These are phyloP conservation scores for Tolypocladium paradoxum DNA, from an alignment of 2,329 filamentous ascomycete species.

Conservation along the genomic window DNA sequence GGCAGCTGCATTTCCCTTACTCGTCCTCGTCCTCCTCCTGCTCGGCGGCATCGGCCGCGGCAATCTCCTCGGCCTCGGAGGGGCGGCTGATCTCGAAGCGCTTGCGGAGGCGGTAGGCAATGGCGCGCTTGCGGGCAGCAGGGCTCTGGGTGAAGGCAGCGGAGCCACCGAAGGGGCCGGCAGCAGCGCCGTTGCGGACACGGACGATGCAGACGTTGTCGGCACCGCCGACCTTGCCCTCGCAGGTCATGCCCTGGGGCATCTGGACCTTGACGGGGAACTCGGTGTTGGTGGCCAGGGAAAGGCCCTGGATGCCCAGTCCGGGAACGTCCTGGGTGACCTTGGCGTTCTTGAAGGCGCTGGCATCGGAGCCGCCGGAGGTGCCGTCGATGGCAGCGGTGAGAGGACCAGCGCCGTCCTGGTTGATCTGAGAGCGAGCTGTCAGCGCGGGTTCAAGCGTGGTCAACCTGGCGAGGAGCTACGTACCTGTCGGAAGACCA, in stretches of 20 bases:
- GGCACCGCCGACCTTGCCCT: slow-evolving; percentile 45
- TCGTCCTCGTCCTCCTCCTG: slow-evolving; percentile 1
- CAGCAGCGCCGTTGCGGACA: slow-evolving; percentile 49
- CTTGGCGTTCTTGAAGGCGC: slow-evolving; percentile 48
- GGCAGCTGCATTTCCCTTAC: background rate
- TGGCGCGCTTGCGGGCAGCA: slow-evolving; percentile 48
- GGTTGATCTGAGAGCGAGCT: slow-evolving; percentile 47
- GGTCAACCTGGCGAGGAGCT: slow-evolving; percentile 1
- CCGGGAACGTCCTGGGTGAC: slow-evolving; percentile 54
- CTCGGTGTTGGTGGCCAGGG: slow-evolving; percentile 48
- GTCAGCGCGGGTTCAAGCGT: background rate
- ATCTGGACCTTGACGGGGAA: slow-evolving; percentile 56
- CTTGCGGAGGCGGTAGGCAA: slow-evolving; percentile 39
- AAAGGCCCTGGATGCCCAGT: slow-evolving; percentile 42
- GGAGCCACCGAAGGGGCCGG: slow-evolving; percentile 57
- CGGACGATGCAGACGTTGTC: slow-evolving; percentile 55
- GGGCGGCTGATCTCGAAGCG: slow-evolving; percentile 21
- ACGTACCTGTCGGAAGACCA: slow-evolving; percentile 46
- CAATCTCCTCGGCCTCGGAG: background rate
- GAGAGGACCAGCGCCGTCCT: slow-evolving; percentile 57
- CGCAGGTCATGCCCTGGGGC: slow-evolving; percentile 58
- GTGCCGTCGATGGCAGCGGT: slow-evolving; percentile 50
- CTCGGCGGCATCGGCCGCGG: background rate
- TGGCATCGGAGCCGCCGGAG: slow-evolving; percentile 49
- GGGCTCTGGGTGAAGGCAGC: slow-evolving; percentile 53